phyloP scores from a whole-genome alignment of 2,329 filamentous ascomycete genomes.

The Orbilia quercus region DNA sequence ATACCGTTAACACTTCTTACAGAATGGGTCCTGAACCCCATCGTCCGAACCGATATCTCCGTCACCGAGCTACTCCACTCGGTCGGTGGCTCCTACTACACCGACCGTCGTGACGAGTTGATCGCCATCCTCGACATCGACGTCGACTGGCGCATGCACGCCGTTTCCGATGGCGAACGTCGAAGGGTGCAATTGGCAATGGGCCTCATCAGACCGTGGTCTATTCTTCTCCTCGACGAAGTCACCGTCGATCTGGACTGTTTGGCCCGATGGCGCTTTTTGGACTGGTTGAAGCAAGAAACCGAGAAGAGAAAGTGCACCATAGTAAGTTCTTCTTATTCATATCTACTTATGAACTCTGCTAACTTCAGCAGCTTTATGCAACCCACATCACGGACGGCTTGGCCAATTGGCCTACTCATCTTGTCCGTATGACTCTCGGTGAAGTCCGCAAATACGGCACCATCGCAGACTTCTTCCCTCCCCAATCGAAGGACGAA shows the following conservation, averaged over 20 bases:
- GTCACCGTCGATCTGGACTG: conserved; percentile 97
- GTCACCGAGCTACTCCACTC: conserved; percentile 84
- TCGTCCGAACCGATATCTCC: conserved; percentile 93
- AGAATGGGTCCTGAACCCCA: conserved; percentile 97
- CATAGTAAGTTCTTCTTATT: conserved; percentile 66
- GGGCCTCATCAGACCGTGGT: conserved; percentile 92
- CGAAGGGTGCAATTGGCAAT: conserved; percentile 94
- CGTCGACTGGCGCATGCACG: conserved; percentile 91
- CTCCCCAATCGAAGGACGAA: conserved; percentile 64
- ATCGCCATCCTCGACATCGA: conserved; percentile 91
- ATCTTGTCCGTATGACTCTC: conserved; percentile 94
- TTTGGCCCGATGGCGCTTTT: conserved; percentile 83
- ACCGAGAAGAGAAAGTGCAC: conserved; percentile 85
- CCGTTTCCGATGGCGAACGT: conserved; percentile 88
- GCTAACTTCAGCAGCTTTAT: conserved; percentile 69
- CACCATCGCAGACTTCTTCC: conserved; percentile 73
- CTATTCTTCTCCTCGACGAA: conserved; percentile 82
- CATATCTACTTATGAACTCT: neutral
- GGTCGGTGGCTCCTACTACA: conserved; percentile 86
- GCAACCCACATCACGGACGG: conserved; percentile 98
- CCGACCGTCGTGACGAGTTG: conserved; percentile 84
- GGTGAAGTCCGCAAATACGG: conserved; percentile 91
- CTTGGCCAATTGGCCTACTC: conserved; percentile 90
- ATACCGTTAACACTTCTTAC: conserved; percentile 10
- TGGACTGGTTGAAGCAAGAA: conserved; percentile 86